Conservation (phyloP, 2,329 filamentous ascomycete species). For the Colletotrichum graminicola region DNA sequence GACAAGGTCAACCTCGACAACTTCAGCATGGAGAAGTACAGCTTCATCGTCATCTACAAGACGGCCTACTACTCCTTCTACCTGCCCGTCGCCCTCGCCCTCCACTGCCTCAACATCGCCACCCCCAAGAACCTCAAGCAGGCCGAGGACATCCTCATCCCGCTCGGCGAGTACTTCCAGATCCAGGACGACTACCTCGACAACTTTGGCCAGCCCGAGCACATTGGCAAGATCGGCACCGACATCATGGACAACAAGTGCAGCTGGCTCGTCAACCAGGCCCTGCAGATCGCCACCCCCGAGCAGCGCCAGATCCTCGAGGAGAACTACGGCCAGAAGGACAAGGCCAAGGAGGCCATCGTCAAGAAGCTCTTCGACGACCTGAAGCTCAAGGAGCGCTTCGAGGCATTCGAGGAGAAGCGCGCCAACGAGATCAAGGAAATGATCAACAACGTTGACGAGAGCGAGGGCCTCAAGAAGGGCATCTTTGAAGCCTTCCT, state of each 20-base stretch:
- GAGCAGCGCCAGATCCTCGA: constrained; percentile 91
- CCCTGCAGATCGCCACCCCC: constrained; percentile 80
- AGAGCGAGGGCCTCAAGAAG: constrained; percentile 90
- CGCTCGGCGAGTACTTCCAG: constrained; percentile 99
- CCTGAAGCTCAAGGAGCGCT: constrained; percentile 84
- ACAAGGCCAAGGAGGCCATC: constrained; percentile 82
- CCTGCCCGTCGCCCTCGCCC: constrained; percentile 90
- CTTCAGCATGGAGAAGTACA: constrained; percentile 95
- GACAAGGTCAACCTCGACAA: constrained; percentile 93
- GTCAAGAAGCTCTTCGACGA: constrained; percentile 93
- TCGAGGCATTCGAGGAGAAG: constrained; percentile 91
- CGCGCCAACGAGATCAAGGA: constrained; percentile 80
- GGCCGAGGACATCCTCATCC: constrained; percentile 92
- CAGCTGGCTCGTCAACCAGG: constrained; percentile 97
- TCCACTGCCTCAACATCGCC: constrained; percentile 87
- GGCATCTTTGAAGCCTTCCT: constrained; percentile 90
- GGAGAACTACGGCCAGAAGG: constrained; percentile 94
- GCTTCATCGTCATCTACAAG: constrained; percentile 99
- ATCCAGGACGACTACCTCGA: constrained; percentile 99
- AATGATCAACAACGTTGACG: constrained; percentile 84
- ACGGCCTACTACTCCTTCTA: constrained; percentile 99
- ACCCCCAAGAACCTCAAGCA: constrained; percentile 90
- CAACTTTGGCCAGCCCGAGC: constrained; percentile 92
- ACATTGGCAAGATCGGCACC: constrained; percentile 98
- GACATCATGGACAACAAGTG: constrained; percentile 99